phyloP scores from a whole-genome alignment of 768 basidiomycete genomes.

The Hydnomerulius pinastri region DNA sequence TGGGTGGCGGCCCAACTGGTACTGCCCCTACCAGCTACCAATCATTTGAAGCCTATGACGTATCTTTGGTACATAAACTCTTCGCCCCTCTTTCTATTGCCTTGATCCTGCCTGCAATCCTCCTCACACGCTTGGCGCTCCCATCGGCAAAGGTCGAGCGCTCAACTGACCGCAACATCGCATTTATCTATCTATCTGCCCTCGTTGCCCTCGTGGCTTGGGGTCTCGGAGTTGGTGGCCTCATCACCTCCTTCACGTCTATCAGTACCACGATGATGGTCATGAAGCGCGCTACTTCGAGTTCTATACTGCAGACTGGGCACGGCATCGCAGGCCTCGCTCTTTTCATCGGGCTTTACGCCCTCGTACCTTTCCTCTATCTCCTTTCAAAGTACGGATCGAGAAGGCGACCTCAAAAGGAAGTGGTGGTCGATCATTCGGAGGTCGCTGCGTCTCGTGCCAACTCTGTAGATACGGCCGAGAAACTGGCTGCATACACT shows the following conservation, averaged over 20 bases:
- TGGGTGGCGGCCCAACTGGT: slow-evolving; percentile 12
- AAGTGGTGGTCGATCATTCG: slow-evolving; percentile 20
- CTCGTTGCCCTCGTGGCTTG: slow-evolving; percentile 50
- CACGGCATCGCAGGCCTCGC: slow-evolving; percentile 69
- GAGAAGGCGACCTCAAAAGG: slow-evolving; percentile 17
- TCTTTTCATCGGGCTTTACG: slow-evolving; percentile 64
- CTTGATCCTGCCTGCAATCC: slow-evolving; percentile 43
- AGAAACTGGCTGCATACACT: slow-evolving; percentile 38
- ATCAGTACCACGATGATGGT: slow-evolving; percentile 34
- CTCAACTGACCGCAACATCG: slow-evolving; percentile 22
- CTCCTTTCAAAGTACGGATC: slow-evolving; percentile 30
- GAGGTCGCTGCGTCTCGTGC: slow-evolving; percentile 31
- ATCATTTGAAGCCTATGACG: slow-evolving; percentile 37
- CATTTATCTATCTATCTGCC: slow-evolving; percentile 38
- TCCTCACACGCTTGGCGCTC: slow-evolving; percentile 43
- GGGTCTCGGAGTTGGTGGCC: slow-evolving; percentile 61
- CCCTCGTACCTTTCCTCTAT: slow-evolving; percentile 44
- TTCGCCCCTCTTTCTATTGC: slow-evolving; percentile 51
- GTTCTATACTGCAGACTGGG: slow-evolving; percentile 48
- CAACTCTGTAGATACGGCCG: slow-evolving; percentile 42
- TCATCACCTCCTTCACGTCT: slow-evolving; percentile 64
- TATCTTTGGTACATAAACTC: slow-evolving; percentile 48
- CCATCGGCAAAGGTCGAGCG: slow-evolving; percentile 33
- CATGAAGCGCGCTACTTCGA: slow-evolving; percentile 35
- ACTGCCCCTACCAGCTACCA: slow-evolving; percentile 22